Base-by-base conservation (phyloP, 2,329 filamentous ascomycete species). In the Nemania sp. region DNA sequence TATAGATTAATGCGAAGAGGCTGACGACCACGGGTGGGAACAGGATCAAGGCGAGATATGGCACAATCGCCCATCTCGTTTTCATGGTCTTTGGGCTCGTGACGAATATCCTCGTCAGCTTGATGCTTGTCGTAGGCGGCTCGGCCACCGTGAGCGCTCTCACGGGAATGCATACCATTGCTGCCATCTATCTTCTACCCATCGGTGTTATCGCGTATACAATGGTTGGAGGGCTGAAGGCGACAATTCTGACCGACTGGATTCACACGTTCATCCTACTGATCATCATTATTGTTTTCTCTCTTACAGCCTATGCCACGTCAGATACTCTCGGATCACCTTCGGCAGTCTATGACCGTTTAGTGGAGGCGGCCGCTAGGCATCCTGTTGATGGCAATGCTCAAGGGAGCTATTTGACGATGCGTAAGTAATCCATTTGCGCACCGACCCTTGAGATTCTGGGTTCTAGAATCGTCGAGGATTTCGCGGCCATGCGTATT, bases 41-140 rank as follows among this genome's bases (percentile, higher is more conserved):
- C 33, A 66, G 64, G 24, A 64, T 66, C 23, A 66, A 65, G 42
- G 62, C 64, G 46, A 61, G 64, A 49, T 66, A 66, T 4, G 65
- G 65, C 51, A 63, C 59, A 1, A 46, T 63, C 24, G 85, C 89
- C 0, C 91, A 96, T 66, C 74, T 86, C 6, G 88, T 91, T 2
- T 96, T 91, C 69, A 89, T 91, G 60, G 78, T 88, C 2, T 96
- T 96, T 60, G 90, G 88, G 24, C 75, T 94, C 14, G 86, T 89
- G 72, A 96, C 90, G 30, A 92, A 94, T 65, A 89, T 95, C 36
- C 79, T 96, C 4, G 91, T 96, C 26, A 93, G 90, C 1, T 86
- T 91, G 43, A 95, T 95, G 91, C 75, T 96, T 44, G 81, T 96
- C 57, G 91, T 91, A 15, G 91, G 92, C 56, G 91, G 91, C 36